phyloP scores from a whole-genome alignment of 306 rosid species.

The Castanea sativa region DNA sequence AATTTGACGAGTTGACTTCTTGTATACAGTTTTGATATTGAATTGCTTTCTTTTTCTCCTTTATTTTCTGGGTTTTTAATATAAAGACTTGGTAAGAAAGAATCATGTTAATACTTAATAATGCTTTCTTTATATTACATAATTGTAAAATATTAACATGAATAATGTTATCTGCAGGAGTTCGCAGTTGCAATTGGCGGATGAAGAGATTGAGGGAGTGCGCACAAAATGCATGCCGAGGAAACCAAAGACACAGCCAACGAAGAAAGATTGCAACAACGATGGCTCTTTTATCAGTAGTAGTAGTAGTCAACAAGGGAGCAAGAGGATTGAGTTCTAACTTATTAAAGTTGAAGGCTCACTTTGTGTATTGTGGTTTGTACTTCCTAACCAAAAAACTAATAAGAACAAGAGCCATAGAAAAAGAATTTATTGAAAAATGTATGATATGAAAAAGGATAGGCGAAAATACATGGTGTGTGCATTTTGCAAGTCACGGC shows the following conservation, averaged over 20 bases:
- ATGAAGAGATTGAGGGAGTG: slow-evolving; percentile 45
- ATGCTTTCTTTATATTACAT: background rate
- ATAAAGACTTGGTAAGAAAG: too few relatives aligned
- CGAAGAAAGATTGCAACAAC: slow-evolving; percentile 42
- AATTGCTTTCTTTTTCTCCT: too few relatives aligned
- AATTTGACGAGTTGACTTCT: slow-evolving; percentile 7
- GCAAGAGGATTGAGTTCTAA: slow-evolving; percentile 50
- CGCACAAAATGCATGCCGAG: slow-evolving; percentile 87
- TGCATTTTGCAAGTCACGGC: slow-evolving; percentile 38
- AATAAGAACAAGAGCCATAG: slow-evolving; percentile 6
- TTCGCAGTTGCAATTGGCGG: slow-evolving; percentile 56
- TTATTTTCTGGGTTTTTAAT: too few relatives aligned
- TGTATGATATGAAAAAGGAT: slow-evolving; percentile 24
- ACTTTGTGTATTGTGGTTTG: slow-evolving; percentile 23
- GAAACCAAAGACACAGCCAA: slow-evolving; percentile 46
- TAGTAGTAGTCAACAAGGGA: slow-evolving; percentile 42
- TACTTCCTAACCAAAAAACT: slow-evolving; percentile 13
- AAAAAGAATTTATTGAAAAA: background rate
- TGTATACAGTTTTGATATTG: background rate
- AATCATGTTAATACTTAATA: too few relatives aligned
- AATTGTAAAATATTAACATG: background rate
- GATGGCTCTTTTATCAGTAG: slow-evolving; percentile 20
- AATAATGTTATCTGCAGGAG: slow-evolving; percentile 44
- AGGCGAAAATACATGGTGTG: slow-evolving; percentile 15
- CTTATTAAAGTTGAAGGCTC: background rate